These are phyloP conservation scores for Pseudogymnoascus sp. DNA, from an alignment of 2,329 filamentous ascomycete species.

Conservation along the genomic window DNA sequence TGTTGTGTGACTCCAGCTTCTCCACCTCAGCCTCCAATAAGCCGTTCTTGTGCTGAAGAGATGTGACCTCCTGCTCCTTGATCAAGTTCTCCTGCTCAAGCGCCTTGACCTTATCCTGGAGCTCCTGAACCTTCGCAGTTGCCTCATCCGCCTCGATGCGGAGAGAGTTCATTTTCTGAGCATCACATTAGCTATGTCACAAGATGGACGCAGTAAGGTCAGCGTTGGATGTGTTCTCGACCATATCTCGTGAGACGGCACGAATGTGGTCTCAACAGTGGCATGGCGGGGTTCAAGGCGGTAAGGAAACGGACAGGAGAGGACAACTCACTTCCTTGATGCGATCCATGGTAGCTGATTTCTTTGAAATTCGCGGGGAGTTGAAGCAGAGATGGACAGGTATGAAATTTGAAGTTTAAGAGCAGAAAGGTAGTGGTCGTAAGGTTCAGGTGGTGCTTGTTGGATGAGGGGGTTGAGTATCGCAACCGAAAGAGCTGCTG, in stretches of 20 bases:
- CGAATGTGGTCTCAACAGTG: conserved; percentile 1
- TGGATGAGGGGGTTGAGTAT: conserved; percentile 9
- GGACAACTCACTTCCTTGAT: conserved; percentile 72
- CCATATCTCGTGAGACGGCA: background rate
- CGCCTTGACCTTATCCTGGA: conserved; percentile 76
- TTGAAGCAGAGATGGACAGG: background rate
- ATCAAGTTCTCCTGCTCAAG: conserved; percentile 91
- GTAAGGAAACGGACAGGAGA: background rate
- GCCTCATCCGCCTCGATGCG: conserved; percentile 89
- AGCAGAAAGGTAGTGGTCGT: background rate
- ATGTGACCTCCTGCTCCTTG: conserved; percentile 98
- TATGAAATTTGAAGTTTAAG: conserved; percentile 1
- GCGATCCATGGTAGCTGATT: conserved; percentile 62
- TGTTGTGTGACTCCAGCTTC: conserved; percentile 78
- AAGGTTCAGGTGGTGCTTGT: conserved; percentile 8
- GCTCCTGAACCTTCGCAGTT: conserved; percentile 73
- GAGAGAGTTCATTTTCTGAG: conserved; percentile 88
- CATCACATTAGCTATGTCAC: background rate
- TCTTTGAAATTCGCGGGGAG: conserved; percentile 12
- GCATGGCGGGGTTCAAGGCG: conserved; percentile 5
- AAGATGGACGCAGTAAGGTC: background rate
- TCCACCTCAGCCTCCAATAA: conserved; percentile 86
- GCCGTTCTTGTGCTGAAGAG: conserved; percentile 89
- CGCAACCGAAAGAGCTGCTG: conserved; percentile 6
- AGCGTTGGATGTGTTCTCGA: background rate